phyloP scores from a whole-genome alignment of 2,329 filamentous ascomycete genomes.

The Amesomyces nigricolor region DNA sequence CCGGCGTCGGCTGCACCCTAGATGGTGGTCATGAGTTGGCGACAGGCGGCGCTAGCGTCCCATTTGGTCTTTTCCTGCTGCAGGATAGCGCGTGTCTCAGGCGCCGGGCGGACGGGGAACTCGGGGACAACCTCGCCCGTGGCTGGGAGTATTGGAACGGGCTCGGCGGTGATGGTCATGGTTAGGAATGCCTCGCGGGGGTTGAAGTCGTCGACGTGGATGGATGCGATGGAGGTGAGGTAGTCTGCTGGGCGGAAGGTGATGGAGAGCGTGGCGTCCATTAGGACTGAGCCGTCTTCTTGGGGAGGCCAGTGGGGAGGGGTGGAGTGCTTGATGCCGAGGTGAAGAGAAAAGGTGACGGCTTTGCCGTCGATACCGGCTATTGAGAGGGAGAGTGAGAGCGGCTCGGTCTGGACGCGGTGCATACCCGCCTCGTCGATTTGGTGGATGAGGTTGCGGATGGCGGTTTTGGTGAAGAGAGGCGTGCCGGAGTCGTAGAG shows the following conservation, averaged over 20 bases:
- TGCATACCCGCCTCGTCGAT: not conserved
- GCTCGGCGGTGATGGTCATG: not conserved
- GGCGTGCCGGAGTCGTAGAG: slow-evolving; percentile 3
- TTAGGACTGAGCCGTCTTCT: not conserved
- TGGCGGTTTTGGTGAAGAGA: not conserved
- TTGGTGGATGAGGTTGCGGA: not conserved
- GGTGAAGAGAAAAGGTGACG: not conserved
- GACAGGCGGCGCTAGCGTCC: slow-evolving; percentile 1
- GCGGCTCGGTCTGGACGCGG: slow-evolving; percentile 1
- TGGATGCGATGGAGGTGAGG: not conserved
- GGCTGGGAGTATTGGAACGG: not conserved
- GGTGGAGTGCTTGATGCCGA: not conserved
- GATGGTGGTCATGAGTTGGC: not conserved
- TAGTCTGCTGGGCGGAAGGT: not conserved
- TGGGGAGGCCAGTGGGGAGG: not conserved
- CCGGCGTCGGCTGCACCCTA: not conserved
- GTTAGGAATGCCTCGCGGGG: not conserved
- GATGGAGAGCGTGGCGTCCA: not conserved
- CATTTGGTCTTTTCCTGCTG: slow-evolving; percentile 1
- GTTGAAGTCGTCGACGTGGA: not conserved
- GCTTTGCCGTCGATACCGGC: not conserved
- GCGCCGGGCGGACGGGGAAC: not conserved
- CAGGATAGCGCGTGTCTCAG: not conserved
- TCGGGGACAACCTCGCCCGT: not conserved
- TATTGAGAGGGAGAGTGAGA: not conserved